These are phyloP conservation scores for Parietichytrium sp. DNA, from an alignment of 108 stramenopile genomes.

Conservation along the genomic window DNA sequence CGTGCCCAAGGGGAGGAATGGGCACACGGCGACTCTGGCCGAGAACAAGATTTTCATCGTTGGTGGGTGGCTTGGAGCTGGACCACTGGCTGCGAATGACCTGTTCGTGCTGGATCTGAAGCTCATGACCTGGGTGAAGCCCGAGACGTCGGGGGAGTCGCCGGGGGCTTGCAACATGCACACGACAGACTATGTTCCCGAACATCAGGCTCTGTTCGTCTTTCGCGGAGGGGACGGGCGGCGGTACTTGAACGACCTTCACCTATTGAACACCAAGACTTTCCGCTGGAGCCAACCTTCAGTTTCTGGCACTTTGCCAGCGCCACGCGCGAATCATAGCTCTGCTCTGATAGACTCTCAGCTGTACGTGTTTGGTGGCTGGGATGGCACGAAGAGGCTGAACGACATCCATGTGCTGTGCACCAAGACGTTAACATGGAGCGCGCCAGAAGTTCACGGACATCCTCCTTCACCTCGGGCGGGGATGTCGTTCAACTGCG, in stretches of 20 bases:
- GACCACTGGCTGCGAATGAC: conserved; percentile 80
- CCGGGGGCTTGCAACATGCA: conserved; percentile 96
- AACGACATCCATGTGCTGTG: conserved; percentile 87
- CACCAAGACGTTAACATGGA: conserved; percentile 74
- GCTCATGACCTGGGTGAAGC: conserved; percentile 38
- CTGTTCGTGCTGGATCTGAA: conserved; percentile 76
- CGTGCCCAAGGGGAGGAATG: conserved; percentile 80
- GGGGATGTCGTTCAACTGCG: conserved; percentile 83
- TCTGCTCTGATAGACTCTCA: conserved; percentile 75
- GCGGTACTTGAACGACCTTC: conserved; percentile 81
- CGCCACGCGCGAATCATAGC: conserved; percentile 84
- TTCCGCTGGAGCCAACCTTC: conserved; percentile 73
- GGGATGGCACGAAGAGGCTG: conserved; percentile 63
- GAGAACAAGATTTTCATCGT: conserved; percentile 76
- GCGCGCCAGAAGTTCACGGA: conserved; percentile 40
- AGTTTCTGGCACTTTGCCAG: conserved; percentile 71
- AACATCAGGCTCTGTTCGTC: conserved; percentile 71
- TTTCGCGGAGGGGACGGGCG: conserved; percentile 87
- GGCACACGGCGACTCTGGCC: conserved; percentile 85
- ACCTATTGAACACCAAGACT: conserved; percentile 74
- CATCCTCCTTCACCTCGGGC: conserved; percentile 80
- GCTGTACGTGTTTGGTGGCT: conserved; percentile 89
- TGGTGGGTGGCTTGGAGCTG: conserved; percentile 85
- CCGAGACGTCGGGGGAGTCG: conserved; percentile 54
- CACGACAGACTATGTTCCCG: conserved; percentile 76